Percentiles rank a stretch among this genome's conserved stretches.
Conservation (phyloP, 805 yeast species). For the Candida sakaeoensis region DNA sequence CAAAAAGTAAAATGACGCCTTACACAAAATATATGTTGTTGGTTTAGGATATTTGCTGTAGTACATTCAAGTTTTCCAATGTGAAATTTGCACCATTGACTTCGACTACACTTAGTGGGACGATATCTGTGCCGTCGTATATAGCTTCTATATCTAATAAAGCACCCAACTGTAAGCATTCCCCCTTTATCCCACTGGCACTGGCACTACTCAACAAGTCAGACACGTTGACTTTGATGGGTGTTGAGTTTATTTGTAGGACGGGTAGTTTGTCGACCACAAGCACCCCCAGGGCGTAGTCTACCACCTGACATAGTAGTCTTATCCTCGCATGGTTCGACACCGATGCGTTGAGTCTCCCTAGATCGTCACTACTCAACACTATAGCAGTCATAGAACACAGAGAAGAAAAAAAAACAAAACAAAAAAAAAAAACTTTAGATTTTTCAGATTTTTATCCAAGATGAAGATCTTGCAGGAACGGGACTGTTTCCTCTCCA, state of each 20-base stretch:
- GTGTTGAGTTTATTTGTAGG: conserved; percentile 7
- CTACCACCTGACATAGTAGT: conserved; percentile 26
- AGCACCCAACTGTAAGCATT: conserved; percentile 18
- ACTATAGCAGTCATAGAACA: conserved; percentile 26
- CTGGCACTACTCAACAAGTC: conserved; percentile 12
- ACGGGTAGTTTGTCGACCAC: conserved; percentile 2
- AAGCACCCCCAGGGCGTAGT: conserved; percentile 11
- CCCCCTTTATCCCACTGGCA: background rate
- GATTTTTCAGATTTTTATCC: too few species aligned
- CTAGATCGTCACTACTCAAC: conserved; percentile 22
- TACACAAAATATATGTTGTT: too few species aligned
- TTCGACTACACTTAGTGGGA: conserved; percentile 20
- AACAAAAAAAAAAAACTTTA: background rate
- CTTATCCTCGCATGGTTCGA: conserved; percentile 20
- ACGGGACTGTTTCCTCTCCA: conserved; percentile 59
- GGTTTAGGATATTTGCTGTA: conserved; percentile 4
- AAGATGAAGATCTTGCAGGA: conserved; percentile 41
- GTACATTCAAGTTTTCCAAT: conserved; percentile 1
- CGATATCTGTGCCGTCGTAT: conserved; percentile 25
- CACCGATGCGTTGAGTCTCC: conserved; percentile 20
- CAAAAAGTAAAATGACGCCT: conserved; percentile 19
- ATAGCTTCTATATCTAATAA: conserved; percentile 27
- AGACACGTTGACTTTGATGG: conserved; percentile 10
- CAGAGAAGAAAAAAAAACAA: background rate
- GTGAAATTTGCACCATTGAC: conserved; percentile 12